Evolutionary conservation across 805 yeast genomes (phyloP).

Genomic region (Saturnispora diversa): DNA sequence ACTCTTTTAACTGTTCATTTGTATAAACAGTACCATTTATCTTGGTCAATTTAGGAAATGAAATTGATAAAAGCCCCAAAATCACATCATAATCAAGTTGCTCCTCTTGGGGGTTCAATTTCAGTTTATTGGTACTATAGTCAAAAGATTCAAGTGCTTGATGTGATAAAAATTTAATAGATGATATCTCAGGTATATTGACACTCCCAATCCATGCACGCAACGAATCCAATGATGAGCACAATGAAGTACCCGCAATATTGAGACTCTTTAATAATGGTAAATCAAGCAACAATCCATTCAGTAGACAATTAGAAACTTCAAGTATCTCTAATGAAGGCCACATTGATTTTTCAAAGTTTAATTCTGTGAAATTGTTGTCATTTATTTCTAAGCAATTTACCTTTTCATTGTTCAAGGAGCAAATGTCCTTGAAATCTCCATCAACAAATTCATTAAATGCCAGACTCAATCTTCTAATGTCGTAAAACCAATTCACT

Average conservation of each 20-base stretch:
- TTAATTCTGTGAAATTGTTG: not conserved
- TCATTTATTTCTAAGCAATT: conserved; percentile 1
- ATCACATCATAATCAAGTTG: conserved; percentile 15
- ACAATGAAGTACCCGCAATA: conserved; percentile 33
- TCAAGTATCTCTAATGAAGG: not conserved
- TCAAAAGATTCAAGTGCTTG: conserved; percentile 1
- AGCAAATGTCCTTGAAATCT: not conserved
- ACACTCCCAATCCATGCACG: not conserved
- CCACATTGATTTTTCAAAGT: not conserved
- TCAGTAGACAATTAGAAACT: not conserved
- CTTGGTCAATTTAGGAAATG: conserved; percentile 27
- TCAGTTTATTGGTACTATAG: conserved; percentile 2
- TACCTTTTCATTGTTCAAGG: not conserved
- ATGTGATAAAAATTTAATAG: not conserved
- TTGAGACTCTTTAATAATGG: conserved; percentile 23
- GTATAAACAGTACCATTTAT: conserved; percentile 53
- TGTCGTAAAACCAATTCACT: conserved; percentile 37
- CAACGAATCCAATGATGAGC: not conserved
- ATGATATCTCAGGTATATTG: not conserved
- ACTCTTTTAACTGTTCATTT: conserved; percentile 8
- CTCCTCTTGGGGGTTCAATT: not conserved
- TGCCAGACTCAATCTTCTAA: conserved; percentile 26
- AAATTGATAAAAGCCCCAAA: conserved; percentile 18
- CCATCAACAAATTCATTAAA: conserved; percentile 12
- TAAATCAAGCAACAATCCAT: not conserved